Evolutionary conservation across 805 yeast genomes (phyloP).

Genomic region (Wickerhamomyces sydowiorum): DNA sequence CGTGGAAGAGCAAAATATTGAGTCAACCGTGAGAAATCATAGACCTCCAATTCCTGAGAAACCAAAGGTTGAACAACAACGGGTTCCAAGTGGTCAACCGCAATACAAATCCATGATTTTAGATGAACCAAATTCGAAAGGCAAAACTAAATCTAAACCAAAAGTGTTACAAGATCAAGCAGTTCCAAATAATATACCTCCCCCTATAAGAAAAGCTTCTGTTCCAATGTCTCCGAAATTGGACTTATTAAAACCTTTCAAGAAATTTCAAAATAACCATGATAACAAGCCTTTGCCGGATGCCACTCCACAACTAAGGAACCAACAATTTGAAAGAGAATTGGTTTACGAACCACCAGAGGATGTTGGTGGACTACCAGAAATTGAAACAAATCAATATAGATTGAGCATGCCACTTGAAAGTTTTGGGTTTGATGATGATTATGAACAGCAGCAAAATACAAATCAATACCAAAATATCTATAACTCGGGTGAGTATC

Average conservation of each 20-base stretch:
- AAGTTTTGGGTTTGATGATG: slow-evolving; percentile 13
- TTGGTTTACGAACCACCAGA: slow-evolving; percentile 20
- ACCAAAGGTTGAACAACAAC: slow-evolving; percentile 7
- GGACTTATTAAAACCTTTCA: slow-evolving; percentile 7
- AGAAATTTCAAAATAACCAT: slow-evolving; percentile 3
- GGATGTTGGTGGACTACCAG: slow-evolving; percentile 15
- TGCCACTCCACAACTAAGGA: neutral
- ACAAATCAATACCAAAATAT: neutral
- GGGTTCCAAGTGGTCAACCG: slow-evolving; percentile 10
- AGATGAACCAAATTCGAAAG: slow-evolving; percentile 11
- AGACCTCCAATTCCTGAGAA: slow-evolving; percentile 16
- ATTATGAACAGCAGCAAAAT: neutral
- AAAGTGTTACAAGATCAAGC: neutral
- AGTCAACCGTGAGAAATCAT: slow-evolving; percentile 14
- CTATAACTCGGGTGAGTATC: slow-evolving; percentile 2
- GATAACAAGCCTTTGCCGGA: neutral
- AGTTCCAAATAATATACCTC: neutral
- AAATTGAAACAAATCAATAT: slow-evolving; percentile 21
- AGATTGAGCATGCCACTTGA: slow-evolving; percentile 22
- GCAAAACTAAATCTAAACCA: neutral
- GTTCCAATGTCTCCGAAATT: slow-evolving; percentile 1
- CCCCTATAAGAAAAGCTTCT: neutral
- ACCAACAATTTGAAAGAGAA: slow-evolving; percentile 2
- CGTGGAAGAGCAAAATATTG: slow-evolving; percentile 58
- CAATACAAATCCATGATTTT: slow-evolving; percentile 17